Conservation (phyloP, 1,284 basidiomycete species). For the Neotropicomus parvogracilis region DNA sequence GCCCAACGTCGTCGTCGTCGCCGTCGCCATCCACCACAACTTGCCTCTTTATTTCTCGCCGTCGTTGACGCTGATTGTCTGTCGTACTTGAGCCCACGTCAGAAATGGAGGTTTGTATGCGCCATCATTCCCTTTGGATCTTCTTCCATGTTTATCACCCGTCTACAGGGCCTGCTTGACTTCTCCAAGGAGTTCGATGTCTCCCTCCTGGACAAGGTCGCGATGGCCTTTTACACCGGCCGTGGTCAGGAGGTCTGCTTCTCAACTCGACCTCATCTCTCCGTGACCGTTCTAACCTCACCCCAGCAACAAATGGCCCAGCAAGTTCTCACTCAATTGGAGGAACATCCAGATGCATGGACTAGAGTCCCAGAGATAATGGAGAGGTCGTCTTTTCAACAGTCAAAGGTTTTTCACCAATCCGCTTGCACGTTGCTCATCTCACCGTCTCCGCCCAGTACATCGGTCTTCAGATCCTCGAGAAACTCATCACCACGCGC, state of each 20-base stretch:
- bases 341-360: slow-evolving; percentile 98
- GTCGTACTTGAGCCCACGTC: slow-evolving; percentile 6
- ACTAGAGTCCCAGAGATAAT: slow-evolving; percentile 94
- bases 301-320: slow-evolving; percentile 87
- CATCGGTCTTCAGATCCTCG: slow-evolving; percentile 91
- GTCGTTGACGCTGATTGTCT: slow-evolving; percentile 10
- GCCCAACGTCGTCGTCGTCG: slow-evolving; percentile 38
- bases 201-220: slow-evolving; percentile 79
- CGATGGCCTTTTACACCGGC: slow-evolving; percentile 79
- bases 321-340: slow-evolving; percentile 89
- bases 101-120: slow-evolving; percentile 38
- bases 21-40: slow-evolving; percentile 23
- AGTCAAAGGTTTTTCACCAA: slow-evolving; percentile 72
- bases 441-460: slow-evolving; percentile 54
- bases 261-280: neutral
- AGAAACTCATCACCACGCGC: slow-evolving; percentile 89
- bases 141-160: slow-evolving; percentile 26
- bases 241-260: slow-evolving; percentile 67
- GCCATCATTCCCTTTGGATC: slow-evolving; percentile 3
- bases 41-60: slow-evolving; percentile 8
- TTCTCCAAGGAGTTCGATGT: slow-evolving; percentile 86
- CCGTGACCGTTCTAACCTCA: slow-evolving; percentile 18
- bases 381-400: slow-evolving; percentile 80
- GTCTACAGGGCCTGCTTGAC: slow-evolving; percentile 73
- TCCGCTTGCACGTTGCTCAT: neutral